Conservation (phyloP, 495 filamentous ascomycete genomes). For the Aspergillus cavernicola region DNA sequence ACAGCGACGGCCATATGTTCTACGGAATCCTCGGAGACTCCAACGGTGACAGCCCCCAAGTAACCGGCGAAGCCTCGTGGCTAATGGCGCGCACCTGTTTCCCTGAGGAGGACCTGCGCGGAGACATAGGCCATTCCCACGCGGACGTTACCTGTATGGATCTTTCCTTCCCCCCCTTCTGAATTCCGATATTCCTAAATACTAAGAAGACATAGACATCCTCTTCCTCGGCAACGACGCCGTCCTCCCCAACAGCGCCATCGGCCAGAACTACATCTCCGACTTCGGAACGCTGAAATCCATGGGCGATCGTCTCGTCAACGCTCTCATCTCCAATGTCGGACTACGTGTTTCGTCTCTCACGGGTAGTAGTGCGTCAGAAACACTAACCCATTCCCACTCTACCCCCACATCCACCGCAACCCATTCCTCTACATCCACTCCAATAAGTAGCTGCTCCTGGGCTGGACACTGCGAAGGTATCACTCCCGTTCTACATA, state of each 20-base stretch:
- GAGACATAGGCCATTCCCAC: conserved; percentile 26
- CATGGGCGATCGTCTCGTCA: conserved; percentile 30
- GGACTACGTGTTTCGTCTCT: too few relatives aligned
- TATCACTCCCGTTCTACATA: too few relatives aligned
- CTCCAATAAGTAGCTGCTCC: too few relatives aligned
- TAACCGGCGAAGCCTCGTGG: conserved; percentile 40
- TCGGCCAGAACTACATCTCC: conserved; percentile 33
- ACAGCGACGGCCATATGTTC: conserved; percentile 35
- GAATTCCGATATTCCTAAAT: not conserved
- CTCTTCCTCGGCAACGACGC: conserved; percentile 31
- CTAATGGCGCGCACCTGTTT: conserved; percentile 39
- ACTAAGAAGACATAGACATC: conserved; percentile 24
- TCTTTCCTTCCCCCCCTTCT: not conserved
- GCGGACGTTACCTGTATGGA: conserved; percentile 36
- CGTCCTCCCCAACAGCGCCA: conserved; percentile 27
- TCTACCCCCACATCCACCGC: too few relatives aligned
- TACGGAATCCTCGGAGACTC: conserved; percentile 39
- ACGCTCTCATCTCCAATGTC: conserved; percentile 33
- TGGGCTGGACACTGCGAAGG: too few relatives aligned
- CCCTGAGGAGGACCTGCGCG: conserved; percentile 31
- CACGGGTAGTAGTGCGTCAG: too few relatives aligned
- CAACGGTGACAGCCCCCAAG: conserved; percentile 31
- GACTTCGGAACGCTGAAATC: conserved; percentile 33
- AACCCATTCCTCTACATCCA: too few relatives aligned
- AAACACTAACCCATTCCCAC: too few relatives aligned